These are phyloP conservation scores for Alternaria viburni DNA, from an alignment of 2,329 filamentous ascomycete genomes.

Conservation along the genomic window DNA sequence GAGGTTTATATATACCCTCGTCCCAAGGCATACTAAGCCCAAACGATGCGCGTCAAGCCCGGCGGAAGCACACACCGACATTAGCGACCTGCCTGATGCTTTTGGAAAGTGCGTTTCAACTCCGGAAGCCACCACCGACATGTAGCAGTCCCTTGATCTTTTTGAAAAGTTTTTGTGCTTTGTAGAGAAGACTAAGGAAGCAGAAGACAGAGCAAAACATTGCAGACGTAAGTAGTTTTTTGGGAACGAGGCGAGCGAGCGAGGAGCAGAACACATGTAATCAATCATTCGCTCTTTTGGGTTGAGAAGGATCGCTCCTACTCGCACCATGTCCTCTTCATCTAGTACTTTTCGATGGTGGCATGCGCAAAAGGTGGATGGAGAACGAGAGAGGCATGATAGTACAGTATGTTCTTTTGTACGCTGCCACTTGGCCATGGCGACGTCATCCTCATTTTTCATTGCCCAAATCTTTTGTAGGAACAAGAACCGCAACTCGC, in stretches of 20 bases:
- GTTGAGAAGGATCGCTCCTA: fast-evolving
- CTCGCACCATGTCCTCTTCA: neutral
- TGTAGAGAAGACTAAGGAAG: neutral
- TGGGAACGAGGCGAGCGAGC: neutral
- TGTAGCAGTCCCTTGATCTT: no score
- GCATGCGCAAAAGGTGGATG: neutral
- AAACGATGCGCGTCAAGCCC: fast-evolving
- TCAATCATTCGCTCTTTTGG: neutral
- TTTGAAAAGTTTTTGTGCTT: no score
- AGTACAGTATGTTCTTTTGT: neutral
- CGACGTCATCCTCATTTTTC: fast-evolving
- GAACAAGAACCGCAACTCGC: neutral
- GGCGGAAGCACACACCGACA: neutral
- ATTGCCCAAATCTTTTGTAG: neutral
- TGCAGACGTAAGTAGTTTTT: neutral
- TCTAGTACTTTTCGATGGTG: neutral
- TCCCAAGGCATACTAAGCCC: neutral
- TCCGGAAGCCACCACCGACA: no score
- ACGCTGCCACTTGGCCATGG: neutral
- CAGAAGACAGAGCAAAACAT: neutral
- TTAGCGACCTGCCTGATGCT: no score
- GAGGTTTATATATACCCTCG: fast-evolving
- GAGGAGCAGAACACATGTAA: neutral
- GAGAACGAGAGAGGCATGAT: neutral
- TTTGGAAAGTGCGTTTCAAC: no score